Evolutionary conservation across 2,329 filamentous ascomycete species (phyloP).

Genomic region (Cercospora nicotianae): DNA sequence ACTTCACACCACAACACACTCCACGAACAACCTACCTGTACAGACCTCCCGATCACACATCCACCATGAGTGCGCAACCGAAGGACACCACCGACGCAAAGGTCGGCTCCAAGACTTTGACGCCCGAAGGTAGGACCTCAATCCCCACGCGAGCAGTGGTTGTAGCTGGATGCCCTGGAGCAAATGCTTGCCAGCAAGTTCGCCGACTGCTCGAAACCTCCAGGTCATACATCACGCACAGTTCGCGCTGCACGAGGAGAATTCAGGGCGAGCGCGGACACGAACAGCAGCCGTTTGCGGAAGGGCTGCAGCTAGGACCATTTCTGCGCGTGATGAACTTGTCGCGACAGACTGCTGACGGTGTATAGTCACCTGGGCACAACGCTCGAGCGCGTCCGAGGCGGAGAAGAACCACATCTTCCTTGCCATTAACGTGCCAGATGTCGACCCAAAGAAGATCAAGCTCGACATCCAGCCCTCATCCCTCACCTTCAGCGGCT

Average conservation of each 20-base stretch:
- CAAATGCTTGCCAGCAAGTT: not conserved
- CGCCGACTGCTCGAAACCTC: not conserved
- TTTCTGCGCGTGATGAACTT: not conserved
- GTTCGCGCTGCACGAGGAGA: not conserved
- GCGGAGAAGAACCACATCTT: conserved; percentile 90
- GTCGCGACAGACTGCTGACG: conserved; percentile 24
- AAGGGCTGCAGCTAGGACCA: not conserved
- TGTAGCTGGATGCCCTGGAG: not conserved
- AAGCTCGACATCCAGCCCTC: conserved; percentile 81
- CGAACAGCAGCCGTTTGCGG: not conserved
- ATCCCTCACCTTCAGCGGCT: conserved; percentile 76
- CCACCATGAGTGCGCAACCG: conserved; percentile 35
- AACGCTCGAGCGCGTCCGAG: conserved; percentile 82
- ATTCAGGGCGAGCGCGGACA: not conserved
- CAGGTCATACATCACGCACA: too few relatives aligned
- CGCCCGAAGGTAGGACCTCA: conserved; percentile 39
- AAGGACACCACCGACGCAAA: conserved; percentile 40
- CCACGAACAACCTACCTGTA: conserved; percentile 13
- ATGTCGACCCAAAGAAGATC: conserved; percentile 72
- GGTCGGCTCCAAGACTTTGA: conserved; percentile 38
- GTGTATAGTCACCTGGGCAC: conserved; percentile 85
- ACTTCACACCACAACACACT: not conserved
- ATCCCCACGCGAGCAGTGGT: not conserved
- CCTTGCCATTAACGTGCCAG: conserved; percentile 84
- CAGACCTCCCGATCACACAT: conserved; percentile 9